Percentiles rank a stretch among this genome's conserved stretches.
Evolutionary conservation across 495 filamentous ascomycete species (phyloP).

Genomic region (Penicillium bialowiezense): DNA sequence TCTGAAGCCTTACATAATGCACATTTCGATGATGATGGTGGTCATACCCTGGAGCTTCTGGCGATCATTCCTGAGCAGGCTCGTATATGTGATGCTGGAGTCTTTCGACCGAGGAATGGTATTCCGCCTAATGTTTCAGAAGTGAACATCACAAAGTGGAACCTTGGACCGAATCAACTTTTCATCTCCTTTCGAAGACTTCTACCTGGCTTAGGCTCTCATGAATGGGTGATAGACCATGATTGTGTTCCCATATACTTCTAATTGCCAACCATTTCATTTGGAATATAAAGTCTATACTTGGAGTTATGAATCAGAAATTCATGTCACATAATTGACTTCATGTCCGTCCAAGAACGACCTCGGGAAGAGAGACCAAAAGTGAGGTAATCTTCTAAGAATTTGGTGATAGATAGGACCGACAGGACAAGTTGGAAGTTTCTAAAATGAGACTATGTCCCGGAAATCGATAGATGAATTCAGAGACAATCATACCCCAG

Average conservation of each 20-base stretch:
- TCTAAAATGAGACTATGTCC: too few relatives aligned
- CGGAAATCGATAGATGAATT: too few relatives aligned
- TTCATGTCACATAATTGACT: too few relatives aligned
- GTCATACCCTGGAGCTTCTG: not conserved
- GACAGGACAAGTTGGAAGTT: too few relatives aligned
- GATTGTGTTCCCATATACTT: not conserved
- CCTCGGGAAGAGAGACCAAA: too few relatives aligned
- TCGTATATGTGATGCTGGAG: slow-evolving; percentile 13
- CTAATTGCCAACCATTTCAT: not conserved
- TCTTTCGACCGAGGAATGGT: slow-evolving; percentile 9
- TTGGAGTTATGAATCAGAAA: too few relatives aligned
- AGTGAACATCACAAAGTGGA: slow-evolving; percentile 14
- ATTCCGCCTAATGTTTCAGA: slow-evolving; percentile 8
- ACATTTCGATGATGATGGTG: not conserved
- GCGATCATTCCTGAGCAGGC: slow-evolving; percentile 16
- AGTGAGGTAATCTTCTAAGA: too few relatives aligned
- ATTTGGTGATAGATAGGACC: too few relatives aligned
- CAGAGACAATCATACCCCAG: too few relatives aligned
- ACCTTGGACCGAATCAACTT: not conserved
- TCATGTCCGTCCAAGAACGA: too few relatives aligned
- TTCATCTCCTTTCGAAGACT: not conserved
- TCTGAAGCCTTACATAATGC: not conserved
- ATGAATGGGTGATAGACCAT: not conserved
- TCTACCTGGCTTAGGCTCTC: not conserved
- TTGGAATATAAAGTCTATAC: not conserved